A percentile compares a stretch with the other conserved stretches of the same genome.
Evolutionary conservation across 306 rosid species (phyloP).

Genomic region (Neltuma alba): DNA sequence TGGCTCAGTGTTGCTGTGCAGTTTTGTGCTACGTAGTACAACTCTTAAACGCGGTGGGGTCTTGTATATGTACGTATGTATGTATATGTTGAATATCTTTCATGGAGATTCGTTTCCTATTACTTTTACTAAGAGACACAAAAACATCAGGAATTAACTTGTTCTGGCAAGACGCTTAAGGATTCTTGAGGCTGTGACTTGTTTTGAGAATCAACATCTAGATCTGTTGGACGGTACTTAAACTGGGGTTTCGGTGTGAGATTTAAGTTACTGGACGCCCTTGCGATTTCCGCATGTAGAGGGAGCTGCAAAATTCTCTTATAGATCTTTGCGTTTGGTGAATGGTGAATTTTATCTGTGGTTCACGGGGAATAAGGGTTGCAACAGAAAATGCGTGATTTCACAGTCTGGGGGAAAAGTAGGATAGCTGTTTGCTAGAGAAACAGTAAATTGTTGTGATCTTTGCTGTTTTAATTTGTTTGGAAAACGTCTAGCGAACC

Average conservation of each 20-base stretch:
- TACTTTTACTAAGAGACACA: not conserved
- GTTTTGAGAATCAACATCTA: not conserved
- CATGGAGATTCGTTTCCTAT: not conserved
- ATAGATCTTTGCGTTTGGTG: conserved; percentile 15
- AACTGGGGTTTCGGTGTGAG: conserved; percentile 35
- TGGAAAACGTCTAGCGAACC: not conserved
- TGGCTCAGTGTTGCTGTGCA: not conserved
- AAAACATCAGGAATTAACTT: not conserved
- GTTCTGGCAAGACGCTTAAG: not conserved
- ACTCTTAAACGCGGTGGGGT: not conserved
- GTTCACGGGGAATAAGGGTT: conserved; percentile 20
- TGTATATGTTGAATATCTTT: not conserved
- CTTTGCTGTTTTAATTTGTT: not conserved
- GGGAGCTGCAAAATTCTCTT: not conserved
- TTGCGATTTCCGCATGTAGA: not conserved
- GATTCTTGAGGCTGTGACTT: conserved; percentile 1
- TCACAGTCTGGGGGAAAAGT: conserved; percentile 45
- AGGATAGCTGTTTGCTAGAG: not conserved
- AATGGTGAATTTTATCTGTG: not conserved
- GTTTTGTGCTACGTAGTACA: not conserved
- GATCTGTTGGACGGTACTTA: conserved; percentile 17
- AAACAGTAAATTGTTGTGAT: not conserved
- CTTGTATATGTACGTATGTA: not conserved
- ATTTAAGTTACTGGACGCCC: not conserved
- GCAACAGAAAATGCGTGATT: conserved; percentile 38